Evolutionary conservation across 1,284 basidiomycete genomes (phyloP).

Genomic region (Mixia osmundae): DNA sequence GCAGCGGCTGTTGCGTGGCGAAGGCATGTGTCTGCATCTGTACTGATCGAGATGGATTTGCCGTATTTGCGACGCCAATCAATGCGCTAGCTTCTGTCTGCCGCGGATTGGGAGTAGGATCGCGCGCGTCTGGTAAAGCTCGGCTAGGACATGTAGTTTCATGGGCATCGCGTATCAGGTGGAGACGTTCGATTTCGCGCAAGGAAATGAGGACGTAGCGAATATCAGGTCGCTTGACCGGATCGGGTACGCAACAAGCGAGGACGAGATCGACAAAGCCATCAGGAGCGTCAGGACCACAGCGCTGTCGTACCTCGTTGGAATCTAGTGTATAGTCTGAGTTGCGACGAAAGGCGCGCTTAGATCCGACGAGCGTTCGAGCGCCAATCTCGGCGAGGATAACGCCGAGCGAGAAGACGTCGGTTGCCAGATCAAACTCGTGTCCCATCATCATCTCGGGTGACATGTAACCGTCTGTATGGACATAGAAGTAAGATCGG

Average conservation of each 20-base stretch:
- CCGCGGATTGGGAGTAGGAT: no score
- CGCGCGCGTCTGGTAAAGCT: no score
- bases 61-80: no score
- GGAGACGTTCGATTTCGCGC: slow-evolving; percentile 56
- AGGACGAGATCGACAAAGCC: slow-evolving; percentile 53
- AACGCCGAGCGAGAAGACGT: slow-evolving; percentile 67
- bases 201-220: slow-evolving; percentile 49
- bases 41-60: no score
- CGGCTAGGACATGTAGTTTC: no score
- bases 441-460: slow-evolving; percentile 81
- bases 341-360: slow-evolving; percentile 47
- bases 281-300: slow-evolving; percentile 51
- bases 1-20: no score
- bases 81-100: no score
- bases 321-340: slow-evolving; percentile 55
- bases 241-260: slow-evolving; percentile 49
- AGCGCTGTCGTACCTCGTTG: slow-evolving; percentile 44
- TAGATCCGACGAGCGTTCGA: slow-evolving; percentile 52
- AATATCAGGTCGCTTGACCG: slow-evolving; percentile 46
- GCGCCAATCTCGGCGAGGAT: slow-evolving; percentile 82
- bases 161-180: no score
- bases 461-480: slow-evolving; percentile 24
- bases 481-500: background rate
- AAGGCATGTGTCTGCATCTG: no score
- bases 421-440: slow-evolving; percentile 77